Percentiles rank a stretch among this genome's conserved stretches.
phyloP scores from a whole-genome alignment of 108 stramenopile species.

The Pseudonitzschia delicatissima region DNA sequence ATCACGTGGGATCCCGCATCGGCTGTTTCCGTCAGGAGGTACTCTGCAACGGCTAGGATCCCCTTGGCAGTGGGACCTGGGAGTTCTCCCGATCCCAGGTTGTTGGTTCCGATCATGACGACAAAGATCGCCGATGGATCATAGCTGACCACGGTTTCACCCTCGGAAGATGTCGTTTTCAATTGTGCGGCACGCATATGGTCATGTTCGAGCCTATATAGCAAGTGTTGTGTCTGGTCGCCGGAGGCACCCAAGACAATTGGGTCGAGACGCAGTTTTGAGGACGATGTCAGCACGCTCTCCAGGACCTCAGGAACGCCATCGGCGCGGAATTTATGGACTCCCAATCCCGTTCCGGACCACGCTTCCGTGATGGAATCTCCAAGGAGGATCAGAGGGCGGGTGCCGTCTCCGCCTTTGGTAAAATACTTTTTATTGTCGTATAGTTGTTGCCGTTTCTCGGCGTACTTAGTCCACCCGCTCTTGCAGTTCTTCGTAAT shows the following conservation, averaged over 20 bases:
- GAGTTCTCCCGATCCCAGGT: constrained; percentile 36
- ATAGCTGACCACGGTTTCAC: not conserved
- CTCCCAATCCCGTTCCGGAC: constrained; percentile 40
- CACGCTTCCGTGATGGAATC: constrained; percentile 63
- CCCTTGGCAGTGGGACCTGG: constrained; percentile 31
- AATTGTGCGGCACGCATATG: constrained; percentile 13
- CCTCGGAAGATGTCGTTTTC: constrained; percentile 1
- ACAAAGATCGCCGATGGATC: constrained; percentile 32
- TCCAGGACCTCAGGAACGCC: constrained; percentile 25
- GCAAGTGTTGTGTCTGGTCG: constrained; percentile 35
- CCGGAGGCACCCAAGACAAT: constrained; percentile 25
- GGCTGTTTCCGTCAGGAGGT: constrained; percentile 19
- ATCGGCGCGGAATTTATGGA: constrained; percentile 14
- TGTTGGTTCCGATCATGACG: constrained; percentile 37
- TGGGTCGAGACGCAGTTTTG: constrained; percentile 21
- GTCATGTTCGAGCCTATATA: constrained; percentile 29
- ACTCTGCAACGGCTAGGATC: constrained; percentile 26
- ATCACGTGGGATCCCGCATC: constrained; percentile 18
- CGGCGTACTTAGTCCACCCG: constrained; percentile 23
- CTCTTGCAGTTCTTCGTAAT: constrained; percentile 9
- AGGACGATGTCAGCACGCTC: not conserved
- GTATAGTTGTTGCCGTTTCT: not conserved
- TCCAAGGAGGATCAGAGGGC: constrained; percentile 46
- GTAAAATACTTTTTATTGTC: not conserved
- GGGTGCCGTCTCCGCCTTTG: not conserved